phyloP scores from a whole-genome alignment of 768 basidiomycete genomes.

The Phaffia australis region DNA sequence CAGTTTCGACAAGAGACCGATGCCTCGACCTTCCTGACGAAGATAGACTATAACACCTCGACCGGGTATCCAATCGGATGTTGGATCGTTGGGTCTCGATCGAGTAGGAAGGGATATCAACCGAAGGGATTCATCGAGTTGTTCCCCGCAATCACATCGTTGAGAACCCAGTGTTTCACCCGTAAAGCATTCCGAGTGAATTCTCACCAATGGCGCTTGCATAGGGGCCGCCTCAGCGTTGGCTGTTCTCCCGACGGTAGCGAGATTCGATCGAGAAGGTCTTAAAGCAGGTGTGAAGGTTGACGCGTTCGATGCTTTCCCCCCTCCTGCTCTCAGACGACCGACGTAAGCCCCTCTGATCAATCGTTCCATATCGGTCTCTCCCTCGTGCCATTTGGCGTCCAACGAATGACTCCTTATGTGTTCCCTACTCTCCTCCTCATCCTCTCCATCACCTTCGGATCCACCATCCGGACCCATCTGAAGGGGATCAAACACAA shows the following conservation, averaged over 20 bases:
- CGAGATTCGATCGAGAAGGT: neutral
- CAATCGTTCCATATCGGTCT: constrained; percentile 89
- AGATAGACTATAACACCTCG: constrained; percentile 90
- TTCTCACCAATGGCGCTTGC: constrained; percentile 68
- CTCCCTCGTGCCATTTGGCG: constrained; percentile 65
- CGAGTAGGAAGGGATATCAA: constrained; percentile 35
- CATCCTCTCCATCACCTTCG: constrained; percentile 13
- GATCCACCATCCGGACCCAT: constrained; percentile 36
- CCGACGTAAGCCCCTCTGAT: constrained; percentile 89
- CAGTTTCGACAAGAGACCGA: constrained; percentile 89
- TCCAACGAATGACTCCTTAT: constrained; percentile 77
- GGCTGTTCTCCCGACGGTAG: neutral
- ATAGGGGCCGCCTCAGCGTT: neutral
- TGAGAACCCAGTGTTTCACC: constrained; percentile 96
- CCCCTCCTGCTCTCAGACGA: constrained; percentile 41
- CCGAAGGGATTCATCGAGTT: constrained; percentile 92
- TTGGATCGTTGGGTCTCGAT: neutral
- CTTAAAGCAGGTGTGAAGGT: neutral
- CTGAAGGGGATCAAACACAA: constrained; percentile 87
- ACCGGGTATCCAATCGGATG: constrained; percentile 50
- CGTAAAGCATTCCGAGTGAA: constrained; percentile 98
- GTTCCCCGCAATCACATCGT: constrained; percentile 98
- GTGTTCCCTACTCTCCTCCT: constrained; percentile 40
- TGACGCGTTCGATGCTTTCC: constrained; percentile 4
- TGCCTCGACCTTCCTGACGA: constrained; percentile 94